Conservation (phyloP, 768 basidiomycete genomes). For the Mycena alexandri region DNA sequence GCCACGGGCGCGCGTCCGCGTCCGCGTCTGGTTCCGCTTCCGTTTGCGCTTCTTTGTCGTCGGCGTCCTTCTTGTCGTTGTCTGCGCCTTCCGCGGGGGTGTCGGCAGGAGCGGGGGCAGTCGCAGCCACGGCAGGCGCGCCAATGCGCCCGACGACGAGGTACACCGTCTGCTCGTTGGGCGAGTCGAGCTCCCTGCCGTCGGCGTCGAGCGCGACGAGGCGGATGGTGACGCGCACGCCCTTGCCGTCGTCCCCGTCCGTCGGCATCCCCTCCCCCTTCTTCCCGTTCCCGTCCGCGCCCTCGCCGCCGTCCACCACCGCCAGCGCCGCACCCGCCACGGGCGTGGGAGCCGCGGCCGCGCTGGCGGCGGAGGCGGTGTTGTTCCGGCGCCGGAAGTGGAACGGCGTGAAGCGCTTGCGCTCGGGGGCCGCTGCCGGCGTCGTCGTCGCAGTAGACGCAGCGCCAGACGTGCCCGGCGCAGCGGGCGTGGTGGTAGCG, state of each 20-base stretch:
- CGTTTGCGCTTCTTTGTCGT: conserved; percentile 14
- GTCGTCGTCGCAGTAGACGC: conserved; percentile 38
- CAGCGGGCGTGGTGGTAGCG: too few relatives aligned
- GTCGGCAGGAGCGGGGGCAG: conserved; percentile 30
- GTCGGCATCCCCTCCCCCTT: conserved; percentile 52
- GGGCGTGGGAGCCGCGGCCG: conserved; percentile 10
- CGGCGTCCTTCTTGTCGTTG: too few relatives aligned
- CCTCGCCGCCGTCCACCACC: conserved; percentile 75
- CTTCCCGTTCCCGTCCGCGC: conserved; percentile 37
- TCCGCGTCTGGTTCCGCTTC: conserved; percentile 53
- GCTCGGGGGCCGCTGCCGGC: conserved; percentile 40
- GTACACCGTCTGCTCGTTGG: conserved; percentile 92
- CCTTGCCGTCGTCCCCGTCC: conserved; percentile 68
- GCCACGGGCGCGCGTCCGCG: conserved; percentile 80
- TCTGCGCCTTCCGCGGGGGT: conserved; percentile 32
- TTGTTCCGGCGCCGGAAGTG: conserved; percentile 70
- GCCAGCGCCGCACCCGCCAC: conserved; percentile 76
- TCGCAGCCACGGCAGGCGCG: conserved; percentile 41
- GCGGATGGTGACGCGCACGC: conserved; percentile 83
- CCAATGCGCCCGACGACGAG: conserved; percentile 86
- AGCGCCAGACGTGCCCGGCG: too few relatives aligned
- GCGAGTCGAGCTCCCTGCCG: conserved; percentile 72
- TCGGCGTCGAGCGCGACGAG: conserved; percentile 86
- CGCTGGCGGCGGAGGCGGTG: conserved; percentile 50
- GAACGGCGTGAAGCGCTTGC: conserved; percentile 76